phyloP scores from a whole-genome alignment of 805 yeast genomes.

The Kurtzmaniella fragi region DNA sequence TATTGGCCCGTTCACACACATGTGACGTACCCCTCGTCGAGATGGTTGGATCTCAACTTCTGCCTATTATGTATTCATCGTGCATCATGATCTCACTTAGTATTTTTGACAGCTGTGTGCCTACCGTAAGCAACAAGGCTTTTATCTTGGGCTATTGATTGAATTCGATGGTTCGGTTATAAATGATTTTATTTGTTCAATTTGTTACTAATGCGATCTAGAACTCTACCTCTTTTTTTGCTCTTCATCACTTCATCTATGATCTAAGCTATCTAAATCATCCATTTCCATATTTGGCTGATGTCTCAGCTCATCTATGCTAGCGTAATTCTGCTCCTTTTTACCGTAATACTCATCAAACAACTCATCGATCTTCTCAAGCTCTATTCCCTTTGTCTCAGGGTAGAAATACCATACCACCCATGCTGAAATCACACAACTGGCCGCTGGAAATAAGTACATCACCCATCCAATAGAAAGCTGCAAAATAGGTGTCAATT shows the following conservation, averaged over 20 bases:
- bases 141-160: too few species aligned
- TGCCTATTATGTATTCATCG: too few species aligned
- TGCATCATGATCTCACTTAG: too few species aligned
- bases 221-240: not conserved
- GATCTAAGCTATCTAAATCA: conserved; percentile 2
- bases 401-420: conserved; percentile 35
- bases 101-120: too few species aligned
- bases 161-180: too few species aligned
- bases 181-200: too few species aligned
- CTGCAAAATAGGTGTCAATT: conserved; percentile 39
- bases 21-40: too few species aligned
- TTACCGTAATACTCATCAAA: conserved; percentile 29
- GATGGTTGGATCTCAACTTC: too few species aligned
- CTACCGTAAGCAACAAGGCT: too few species aligned
- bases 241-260: not conserved
- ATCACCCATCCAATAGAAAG: conserved; percentile 35
- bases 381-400: conserved; percentile 41
- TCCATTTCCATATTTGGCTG: not conserved
- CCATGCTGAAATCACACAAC: conserved; percentile 30
- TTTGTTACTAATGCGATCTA: not conserved
- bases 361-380: conserved; percentile 36
- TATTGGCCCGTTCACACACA: too few species aligned
- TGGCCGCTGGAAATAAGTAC: conserved; percentile 36
- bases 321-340: conserved; percentile 9
- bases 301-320: conserved; percentile 2